A percentile compares a stretch with the other conserved stretches of the same genome.
These are phyloP conservation scores for Trichoderma brevicompactum DNA, from an alignment of 2,329 filamentous ascomycete species.

Conservation along the genomic window DNA sequence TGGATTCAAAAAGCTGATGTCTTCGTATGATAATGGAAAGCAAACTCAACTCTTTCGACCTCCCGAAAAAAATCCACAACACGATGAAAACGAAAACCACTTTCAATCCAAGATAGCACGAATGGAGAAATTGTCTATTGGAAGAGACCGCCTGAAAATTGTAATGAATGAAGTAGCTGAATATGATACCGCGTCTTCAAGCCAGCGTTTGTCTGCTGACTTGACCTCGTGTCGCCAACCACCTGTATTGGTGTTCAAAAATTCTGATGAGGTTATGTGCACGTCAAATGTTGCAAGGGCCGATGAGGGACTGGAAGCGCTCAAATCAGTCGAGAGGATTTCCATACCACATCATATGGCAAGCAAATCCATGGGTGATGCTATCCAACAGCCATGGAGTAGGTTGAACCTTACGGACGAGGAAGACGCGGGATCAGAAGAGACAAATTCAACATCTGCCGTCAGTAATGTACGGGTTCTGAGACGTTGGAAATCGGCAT, in stretches of 20 bases:
- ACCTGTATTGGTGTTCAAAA: background rate
- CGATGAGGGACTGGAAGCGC: background rate
- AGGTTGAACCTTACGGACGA: conserved; percentile 28
- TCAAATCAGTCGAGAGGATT: background rate
- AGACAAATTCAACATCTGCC: background rate
- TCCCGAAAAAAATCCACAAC: background rate
- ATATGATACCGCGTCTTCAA: background rate
- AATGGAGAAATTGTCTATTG: background rate
- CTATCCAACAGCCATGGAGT: conserved; percentile 35
- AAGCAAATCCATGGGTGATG: conserved; percentile 33
- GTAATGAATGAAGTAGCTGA: background rate
- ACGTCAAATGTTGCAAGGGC: background rate
- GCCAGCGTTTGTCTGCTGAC: background rate
- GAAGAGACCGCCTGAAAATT: background rate
- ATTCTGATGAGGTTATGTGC: background rate
- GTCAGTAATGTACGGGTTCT: background rate
- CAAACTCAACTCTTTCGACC: background rate
- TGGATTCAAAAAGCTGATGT: conserved; percentile 28
- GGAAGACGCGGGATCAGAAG: background rate
- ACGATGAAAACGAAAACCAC: background rate
- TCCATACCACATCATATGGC: conserved; percentile 23
- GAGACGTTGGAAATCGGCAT: conserved; percentile 26
- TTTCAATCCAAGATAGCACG: background rate
- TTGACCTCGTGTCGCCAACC: background rate
- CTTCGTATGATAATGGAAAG: background rate